Base-by-base conservation (phyloP, 768 basidiomycete species). In the Pilatotrama ljubarskyi region DNA sequence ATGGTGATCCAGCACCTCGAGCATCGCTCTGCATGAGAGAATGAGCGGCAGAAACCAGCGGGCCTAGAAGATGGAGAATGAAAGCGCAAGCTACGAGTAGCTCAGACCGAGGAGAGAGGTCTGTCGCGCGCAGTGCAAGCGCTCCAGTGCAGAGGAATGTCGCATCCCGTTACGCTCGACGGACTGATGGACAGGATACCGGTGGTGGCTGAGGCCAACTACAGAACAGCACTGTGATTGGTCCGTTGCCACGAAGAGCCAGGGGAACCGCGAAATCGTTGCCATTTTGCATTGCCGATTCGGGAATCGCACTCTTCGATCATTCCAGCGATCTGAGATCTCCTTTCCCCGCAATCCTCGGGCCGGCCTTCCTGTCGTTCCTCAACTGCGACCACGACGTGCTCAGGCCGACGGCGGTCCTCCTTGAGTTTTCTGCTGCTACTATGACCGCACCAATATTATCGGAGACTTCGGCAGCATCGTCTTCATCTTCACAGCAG, bases 1-100 rank as follows among this genome's bases (percentile, higher is more conserved):
- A 44, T 47, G 61, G 61, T 63, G 61, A 47, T 50, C 61, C 61
- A 58, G 61, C 61, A 63, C 61, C 61, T 44, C 54, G 51, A 44
- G 44, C 56, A 58, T 63, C 56, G 51, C 61, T 58, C 58, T 36
- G 58, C 56, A 63, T 63, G 47, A 5, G 41, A 53, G 51, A 8
- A 29, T 46, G 61, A 55, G 42, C 51, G 44, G 35, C 56, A 32
- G 42, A 5, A 49, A 58, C 61, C 47, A 63, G 61, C 56, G 56
- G 55, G 61, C 56, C 51, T 44, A 40, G 51, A 53, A 55, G 29
- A 29, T 15, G 29, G 38, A 48, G 56, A 20, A 37, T 38, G 18
- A 51, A 29, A 32, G 40, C 43, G 43, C 11, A 43, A 41, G 61
- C 49, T 52, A 38, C 13, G 11, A 36, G 8, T 48, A 56, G 55